phyloP scores from a whole-genome alignment of 495 filamentous ascomycete genomes.

The Extremus antarcticus region DNA sequence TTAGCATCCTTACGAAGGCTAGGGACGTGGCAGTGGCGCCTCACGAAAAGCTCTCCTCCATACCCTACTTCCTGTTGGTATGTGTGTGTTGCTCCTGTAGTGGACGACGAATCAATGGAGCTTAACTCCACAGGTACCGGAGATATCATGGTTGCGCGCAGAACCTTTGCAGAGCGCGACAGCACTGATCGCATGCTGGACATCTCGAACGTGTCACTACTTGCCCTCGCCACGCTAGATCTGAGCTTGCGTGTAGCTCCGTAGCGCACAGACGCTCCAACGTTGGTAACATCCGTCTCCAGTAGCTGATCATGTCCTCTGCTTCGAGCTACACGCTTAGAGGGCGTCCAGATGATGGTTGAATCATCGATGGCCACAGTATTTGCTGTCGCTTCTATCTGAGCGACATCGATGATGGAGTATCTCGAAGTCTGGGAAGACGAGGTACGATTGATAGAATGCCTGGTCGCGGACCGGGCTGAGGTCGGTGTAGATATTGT shows the following conservation, averaged over 20 bases:
- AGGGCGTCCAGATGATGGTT: background rate
- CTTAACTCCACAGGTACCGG: background rate
- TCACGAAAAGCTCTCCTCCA: slow-evolving; percentile 5
- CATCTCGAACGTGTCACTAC: background rate
- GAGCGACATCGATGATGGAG: background rate
- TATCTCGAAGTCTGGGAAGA: background rate
- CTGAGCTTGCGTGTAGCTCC: no score
- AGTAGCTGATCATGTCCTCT: background rate
- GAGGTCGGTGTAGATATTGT: no score
- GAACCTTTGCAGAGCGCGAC: background rate
- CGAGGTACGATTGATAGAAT: background rate
- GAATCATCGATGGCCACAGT: background rate
- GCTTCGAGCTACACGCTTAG: background rate
- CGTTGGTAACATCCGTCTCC: no score
- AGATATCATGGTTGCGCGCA: background rate
- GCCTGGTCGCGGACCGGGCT: no score
- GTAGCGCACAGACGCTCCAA: no score
- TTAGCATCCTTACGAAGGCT: background rate
- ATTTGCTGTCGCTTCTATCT: background rate
- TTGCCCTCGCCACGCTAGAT: no score
- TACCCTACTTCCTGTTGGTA: slow-evolving; percentile 2
- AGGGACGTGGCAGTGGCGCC: background rate
- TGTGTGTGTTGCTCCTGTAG: background rate
- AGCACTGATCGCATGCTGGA: background rate
- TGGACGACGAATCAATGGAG: background rate